phyloP scores from a whole-genome alignment of 306 rosid species.

The Trifolium repens region DNA sequence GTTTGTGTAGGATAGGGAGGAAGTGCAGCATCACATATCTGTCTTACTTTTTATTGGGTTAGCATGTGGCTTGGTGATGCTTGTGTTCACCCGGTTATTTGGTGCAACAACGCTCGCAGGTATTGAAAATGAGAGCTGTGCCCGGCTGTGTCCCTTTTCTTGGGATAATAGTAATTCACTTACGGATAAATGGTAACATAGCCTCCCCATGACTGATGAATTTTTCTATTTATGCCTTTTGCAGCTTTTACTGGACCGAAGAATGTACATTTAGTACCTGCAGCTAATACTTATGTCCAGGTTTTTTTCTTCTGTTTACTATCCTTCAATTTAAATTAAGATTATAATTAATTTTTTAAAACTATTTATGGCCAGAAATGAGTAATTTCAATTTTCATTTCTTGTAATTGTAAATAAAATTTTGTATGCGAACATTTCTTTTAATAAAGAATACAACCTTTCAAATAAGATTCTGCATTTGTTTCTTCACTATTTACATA shows the following conservation, averaged over 20 bases:
- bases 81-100: constrained; percentile 68
- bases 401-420: constrained; percentile 1
- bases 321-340: constrained; percentile 24
- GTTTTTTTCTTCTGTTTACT: constrained; percentile 47
- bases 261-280: constrained; percentile 71
- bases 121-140: constrained; percentile 45
- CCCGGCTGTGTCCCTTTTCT: constrained; percentile 30
- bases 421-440: background rate
- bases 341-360: background rate
- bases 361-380: constrained; percentile 17
- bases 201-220: constrained; percentile 47
- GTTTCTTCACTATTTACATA: constrained; percentile 10
- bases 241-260: constrained; percentile 82
- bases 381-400: constrained; percentile 10
- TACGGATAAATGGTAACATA: constrained; percentile 33
- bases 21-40: constrained; percentile 71
- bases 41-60: constrained; percentile 81
- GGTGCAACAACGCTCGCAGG: constrained; percentile 77
- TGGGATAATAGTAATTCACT: constrained; percentile 22
- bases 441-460: constrained; percentile 13
- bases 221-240: constrained; percentile 45
- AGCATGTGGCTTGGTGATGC: constrained; percentile 75
- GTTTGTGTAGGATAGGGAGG: constrained; percentile 75
- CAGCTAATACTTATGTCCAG: constrained; percentile 89
- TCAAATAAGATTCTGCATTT: constrained; percentile 15